These are phyloP conservation scores for Chrysosphaeria jannelii DNA, from an alignment of 2,329 filamentous ascomycete species.

Conservation along the genomic window DNA sequence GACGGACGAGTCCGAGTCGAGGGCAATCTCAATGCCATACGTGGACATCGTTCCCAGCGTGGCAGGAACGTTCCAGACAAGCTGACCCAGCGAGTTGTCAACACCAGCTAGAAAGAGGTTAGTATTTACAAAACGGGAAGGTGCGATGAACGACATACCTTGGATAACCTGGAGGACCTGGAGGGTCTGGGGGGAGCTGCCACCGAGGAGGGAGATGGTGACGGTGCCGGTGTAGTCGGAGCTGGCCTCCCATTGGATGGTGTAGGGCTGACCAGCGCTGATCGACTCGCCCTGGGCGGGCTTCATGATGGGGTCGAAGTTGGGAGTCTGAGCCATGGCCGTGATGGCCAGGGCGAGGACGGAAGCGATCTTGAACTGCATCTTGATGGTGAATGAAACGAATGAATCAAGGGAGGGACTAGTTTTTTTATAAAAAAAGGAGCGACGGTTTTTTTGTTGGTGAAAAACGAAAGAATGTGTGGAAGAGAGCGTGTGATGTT, in stretches of 20 bases:
- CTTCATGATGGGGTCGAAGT: constrained; percentile 22
- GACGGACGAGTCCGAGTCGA: constrained; percentile 14
- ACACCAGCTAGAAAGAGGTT: constrained; percentile 13
- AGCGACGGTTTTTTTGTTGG: no score
- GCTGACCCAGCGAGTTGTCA: constrained; percentile 14
- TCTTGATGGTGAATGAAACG: constrained; percentile 13
- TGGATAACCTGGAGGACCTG: constrained; percentile 13
- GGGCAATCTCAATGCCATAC: constrained; percentile 26
- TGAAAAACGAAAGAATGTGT: no score
- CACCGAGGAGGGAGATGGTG: constrained; percentile 23
- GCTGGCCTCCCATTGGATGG: constrained; percentile 18
- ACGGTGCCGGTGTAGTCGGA: constrained; percentile 15
- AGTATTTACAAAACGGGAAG: neutral
- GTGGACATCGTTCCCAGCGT: constrained; percentile 14
- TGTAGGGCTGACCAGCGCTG: constrained; percentile 16
- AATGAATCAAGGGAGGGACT: no score
- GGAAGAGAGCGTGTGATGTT: no score
- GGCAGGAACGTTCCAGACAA: constrained; percentile 19
- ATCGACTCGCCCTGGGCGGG: constrained; percentile 15
- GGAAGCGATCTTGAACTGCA: constrained; percentile 21
- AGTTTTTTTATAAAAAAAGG: no score
- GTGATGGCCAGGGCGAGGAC: constrained; percentile 20
- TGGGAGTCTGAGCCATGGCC: constrained; percentile 20
- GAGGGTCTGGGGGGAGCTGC: constrained; percentile 14
- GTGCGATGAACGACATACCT: constrained; percentile 13